These are phyloP conservation scores for Phytomonas francai DNA, from an alignment of 208 protist species.

Conservation along the genomic window DNA sequence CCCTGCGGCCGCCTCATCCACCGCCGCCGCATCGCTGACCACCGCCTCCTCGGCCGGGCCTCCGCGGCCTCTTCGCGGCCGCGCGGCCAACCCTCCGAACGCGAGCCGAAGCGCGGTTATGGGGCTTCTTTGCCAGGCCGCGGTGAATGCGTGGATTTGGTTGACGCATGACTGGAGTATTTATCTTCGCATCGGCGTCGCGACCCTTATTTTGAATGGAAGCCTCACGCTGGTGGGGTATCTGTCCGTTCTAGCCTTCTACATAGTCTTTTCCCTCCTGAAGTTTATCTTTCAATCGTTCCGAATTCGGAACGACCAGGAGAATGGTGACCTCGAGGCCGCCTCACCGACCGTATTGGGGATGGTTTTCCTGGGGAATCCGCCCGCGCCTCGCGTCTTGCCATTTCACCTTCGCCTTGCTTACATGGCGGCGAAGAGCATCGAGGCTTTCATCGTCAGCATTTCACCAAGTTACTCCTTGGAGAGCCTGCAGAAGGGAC, in stretches of 20 bases:
- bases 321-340: background rate
- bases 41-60: background rate
- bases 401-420: slow-evolving; percentile 1
- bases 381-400: background rate
- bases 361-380: background rate
- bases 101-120: background rate
- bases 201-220: background rate
- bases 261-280: background rate
- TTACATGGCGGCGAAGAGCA: slow-evolving; percentile 52
- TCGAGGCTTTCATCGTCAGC: slow-evolving; percentile 58
- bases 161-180: background rate
- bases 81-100: background rate
- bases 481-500: slow-evolving; percentile 46
- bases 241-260: background rate
- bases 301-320: background rate
- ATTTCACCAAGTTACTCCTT: slow-evolving; percentile 62
- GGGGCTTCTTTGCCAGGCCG: background rate
- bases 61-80: background rate
- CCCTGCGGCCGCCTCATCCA: background rate
- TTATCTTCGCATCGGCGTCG: background rate
- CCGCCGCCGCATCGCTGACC: background rate
- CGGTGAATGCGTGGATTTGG: background rate
- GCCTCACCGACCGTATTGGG: background rate
- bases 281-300: background rate
- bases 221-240: background rate